Evolutionary conservation across 2,329 filamentous ascomycete genomes (phyloP), one percentile per base, ranked within the genome.

Genomic region (Ceratocystis cubensis): DNA sequence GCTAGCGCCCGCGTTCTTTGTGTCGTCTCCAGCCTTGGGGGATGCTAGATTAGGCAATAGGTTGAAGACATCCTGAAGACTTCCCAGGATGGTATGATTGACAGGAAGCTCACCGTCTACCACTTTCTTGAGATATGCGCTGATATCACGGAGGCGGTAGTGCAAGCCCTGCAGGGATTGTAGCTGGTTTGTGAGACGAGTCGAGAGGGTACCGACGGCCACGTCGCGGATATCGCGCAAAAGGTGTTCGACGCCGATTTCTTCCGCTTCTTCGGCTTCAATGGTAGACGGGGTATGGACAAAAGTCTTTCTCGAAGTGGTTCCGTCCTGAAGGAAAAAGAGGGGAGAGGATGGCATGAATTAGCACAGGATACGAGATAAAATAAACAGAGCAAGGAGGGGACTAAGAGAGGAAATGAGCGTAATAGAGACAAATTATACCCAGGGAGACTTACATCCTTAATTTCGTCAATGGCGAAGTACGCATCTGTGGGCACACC

Each of bases 61-160:
- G 78, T 99, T 99, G 83, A 99, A 99, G 69, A 97, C 91, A 74
- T 99, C 94, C 79, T 99, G 94, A n/a, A 99, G 86, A 74, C 96
- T 96, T 71, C 93, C 94, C 33, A 99, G 84, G 69, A 99, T 97
- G 66, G 91, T 91, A 75, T 99, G 94, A 79, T 99, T 99, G 74
- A 97, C 88, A 3, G 94, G 94, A 45, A 99, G 83, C 72, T 96
- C 87, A 71, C 89, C 88, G 74, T 96, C 90, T 67, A 96, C 85
- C 8, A 99, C 94, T 77, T 96, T 97, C 75, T 96, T 89, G 33
- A 99, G 85, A 76, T 99, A 99, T 72, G 88, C 84, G 68, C 92
- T 91, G 73, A 99, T 99, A 75, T 99, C 94, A 74, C 92, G 89
- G 74, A 99, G 84, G 70, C 94, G 89, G 71, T 96, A 83, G 76